These are phyloP conservation scores for Nannizziopsis arthrosporioides DNA, from an alignment of 2,329 filamentous ascomycete genomes.

Conservation along the genomic window DNA sequence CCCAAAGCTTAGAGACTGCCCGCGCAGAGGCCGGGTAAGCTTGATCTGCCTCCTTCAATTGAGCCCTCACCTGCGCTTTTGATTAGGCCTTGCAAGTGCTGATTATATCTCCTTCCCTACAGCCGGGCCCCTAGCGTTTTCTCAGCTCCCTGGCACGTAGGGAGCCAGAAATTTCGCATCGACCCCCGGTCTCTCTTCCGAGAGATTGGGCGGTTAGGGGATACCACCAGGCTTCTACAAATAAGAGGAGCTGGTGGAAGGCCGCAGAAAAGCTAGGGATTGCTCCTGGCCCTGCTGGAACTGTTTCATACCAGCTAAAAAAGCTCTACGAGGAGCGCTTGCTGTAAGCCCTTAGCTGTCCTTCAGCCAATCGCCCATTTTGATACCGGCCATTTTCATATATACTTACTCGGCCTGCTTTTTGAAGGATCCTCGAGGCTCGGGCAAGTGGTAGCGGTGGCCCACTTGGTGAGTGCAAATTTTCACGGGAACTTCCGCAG, in stretches of 20 bases:
- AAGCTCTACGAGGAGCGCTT: constrained; percentile 12
- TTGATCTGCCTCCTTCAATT: neutral
- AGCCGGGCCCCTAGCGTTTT: neutral
- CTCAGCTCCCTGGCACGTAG: neutral
- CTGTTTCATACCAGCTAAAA: constrained; percentile 12
- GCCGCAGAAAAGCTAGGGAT: constrained; percentile 4
- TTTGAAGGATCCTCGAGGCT: constrained; percentile 1
- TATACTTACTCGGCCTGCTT: neutral
- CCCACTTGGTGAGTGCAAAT: neutral
- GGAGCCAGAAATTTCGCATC: constrained; percentile 8
- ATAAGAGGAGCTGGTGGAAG: constrained; percentile 14
- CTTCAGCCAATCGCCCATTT: neutral
- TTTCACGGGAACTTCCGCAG: neutral
- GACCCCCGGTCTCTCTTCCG: constrained; percentile 12
- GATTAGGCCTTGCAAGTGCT: neutral
- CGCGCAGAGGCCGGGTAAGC: constrained; percentile 4
- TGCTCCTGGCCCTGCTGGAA: constrained; percentile 1
- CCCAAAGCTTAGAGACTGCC: neutral
- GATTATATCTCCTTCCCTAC: neutral
- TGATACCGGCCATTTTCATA: neutral
- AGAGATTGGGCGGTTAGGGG: constrained; percentile 10
- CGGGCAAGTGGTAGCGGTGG: neutral
- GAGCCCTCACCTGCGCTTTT: neutral
- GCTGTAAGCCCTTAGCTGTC: constrained; percentile 10
- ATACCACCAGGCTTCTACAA: constrained; percentile 8